Evolutionary conservation across 257 asterid genomes (phyloP).

Genomic region (Schizonepeta tenuifolia): DNA sequence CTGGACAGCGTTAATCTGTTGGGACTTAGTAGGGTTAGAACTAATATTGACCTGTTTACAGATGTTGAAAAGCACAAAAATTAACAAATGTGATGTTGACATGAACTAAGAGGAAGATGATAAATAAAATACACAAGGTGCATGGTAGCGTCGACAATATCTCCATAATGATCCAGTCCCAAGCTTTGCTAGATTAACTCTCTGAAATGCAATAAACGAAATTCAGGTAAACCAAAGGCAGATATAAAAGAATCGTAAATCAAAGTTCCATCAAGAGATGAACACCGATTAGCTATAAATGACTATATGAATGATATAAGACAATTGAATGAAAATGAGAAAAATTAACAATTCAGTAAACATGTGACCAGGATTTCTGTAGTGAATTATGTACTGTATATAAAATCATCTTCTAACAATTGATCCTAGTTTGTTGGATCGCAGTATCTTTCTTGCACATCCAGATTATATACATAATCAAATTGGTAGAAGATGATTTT

Average conservation of each 20-base stretch:
- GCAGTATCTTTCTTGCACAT: too few species aligned
- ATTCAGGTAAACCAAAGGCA: not conserved
- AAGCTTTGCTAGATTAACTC: conserved; percentile 67
- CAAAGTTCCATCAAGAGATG: not conserved
- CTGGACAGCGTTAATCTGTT: conserved; percentile 65
- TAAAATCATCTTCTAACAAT: too few species aligned
- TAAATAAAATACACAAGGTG: conserved; percentile 56
- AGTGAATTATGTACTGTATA: too few species aligned
- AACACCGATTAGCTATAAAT: not conserved
- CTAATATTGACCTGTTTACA: conserved; percentile 55
- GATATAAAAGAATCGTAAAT: conserved; percentile 14
- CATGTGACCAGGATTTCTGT: too few species aligned
- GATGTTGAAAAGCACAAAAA: conserved; percentile 4
- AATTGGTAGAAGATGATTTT: too few species aligned
- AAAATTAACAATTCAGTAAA: too few species aligned
- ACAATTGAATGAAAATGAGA: too few species aligned
- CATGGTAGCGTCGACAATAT: conserved; percentile 76
- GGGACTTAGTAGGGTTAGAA: conserved; percentile 70
- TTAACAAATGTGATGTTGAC: not conserved
- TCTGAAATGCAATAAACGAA: conserved; percentile 44
- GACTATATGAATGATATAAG: not conserved
- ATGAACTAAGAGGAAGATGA: conserved; percentile 1
- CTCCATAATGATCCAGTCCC: conserved; percentile 88
- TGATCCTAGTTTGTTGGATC: too few species aligned
- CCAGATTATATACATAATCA: too few species aligned